Evolutionary conservation across 2,329 filamentous ascomycete genomes (phyloP), one percentile per base, ranked within the genome.

Genomic region (Epichloe amarillans): DNA sequence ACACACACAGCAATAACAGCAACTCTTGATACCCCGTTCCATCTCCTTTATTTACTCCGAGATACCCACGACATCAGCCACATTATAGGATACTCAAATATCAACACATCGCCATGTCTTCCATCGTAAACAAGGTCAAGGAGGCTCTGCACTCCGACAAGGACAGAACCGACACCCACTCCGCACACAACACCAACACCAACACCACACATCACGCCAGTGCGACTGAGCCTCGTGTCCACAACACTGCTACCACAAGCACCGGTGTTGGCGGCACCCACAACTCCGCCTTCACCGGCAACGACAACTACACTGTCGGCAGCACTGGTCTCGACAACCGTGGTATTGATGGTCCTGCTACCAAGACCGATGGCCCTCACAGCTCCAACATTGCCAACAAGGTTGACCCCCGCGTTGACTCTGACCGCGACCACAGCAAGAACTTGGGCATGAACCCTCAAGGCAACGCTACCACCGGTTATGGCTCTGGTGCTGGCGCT

Each of bases 51-150:
- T 39, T 23, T 48, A n/a, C 3, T 52, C 49, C 49, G 52, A 38
- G n/a, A 52, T 26, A 53, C 30, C 15, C 21, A 39, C n/a, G 14
- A 30, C 8, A 30, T 30, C 3, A 30, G 0, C 21, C 45, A 10
- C 8, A 2, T 26, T 7, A 38, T 40, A n/a, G 26, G 17, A 39
- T 26, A 26, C 41, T 30, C 11, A 12, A 40, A 49, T 14, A 45
- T 26, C 51, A 46, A 23, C 7, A 8, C 23, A 26, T 42, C 52
- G 33, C 41, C 61, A 80, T 80, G 77, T 77, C 77, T 65, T 65
- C 66, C 58, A 67, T 80, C 60, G 64, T 79, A 61, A 74, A 80
- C 71, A 80, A 80, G 67, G 72, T 79, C 64, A 80, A 80, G 72
- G 75, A 79, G 4, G 74, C 69, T 55, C 63, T 79, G 52, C 61